Evolutionary conservation across 2,329 filamentous ascomycete species (phyloP).

Genomic region (Aspergillus cejpii): DNA sequence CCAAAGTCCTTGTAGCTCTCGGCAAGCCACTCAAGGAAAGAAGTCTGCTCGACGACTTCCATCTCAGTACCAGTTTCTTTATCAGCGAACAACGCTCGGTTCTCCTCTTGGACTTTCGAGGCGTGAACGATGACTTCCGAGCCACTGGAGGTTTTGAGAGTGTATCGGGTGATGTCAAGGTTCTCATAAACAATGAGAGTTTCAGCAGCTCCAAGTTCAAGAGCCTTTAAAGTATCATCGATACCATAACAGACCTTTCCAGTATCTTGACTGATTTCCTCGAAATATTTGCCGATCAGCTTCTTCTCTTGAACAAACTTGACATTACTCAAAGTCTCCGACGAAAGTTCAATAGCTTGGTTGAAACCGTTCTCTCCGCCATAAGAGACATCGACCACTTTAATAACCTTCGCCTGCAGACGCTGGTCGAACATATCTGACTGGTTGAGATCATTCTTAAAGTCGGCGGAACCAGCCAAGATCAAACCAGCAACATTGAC

Average conservation of each 20-base stretch:
- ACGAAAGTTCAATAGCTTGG: conserved; percentile 91
- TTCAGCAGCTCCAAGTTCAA: conserved; percentile 93
- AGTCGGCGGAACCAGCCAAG: conserved; percentile 93
- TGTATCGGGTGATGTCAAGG: conserved; percentile 86
- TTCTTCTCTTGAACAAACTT: conserved; percentile 99
- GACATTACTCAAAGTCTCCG: conserved; percentile 95
- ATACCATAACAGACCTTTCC: conserved; percentile 97
- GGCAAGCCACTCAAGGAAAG: conserved; percentile 99
- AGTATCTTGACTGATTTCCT: conserved; percentile 96
- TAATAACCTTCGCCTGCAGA: conserved; percentile 92
- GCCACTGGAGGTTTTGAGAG: conserved; percentile 71
- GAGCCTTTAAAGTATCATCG: conserved; percentile 91
- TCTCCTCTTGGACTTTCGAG: conserved; percentile 74
- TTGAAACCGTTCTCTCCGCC: conserved; percentile 99
- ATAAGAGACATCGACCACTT: conserved; percentile 97
- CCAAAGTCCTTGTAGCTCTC: conserved; percentile 98
- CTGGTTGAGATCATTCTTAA: conserved; percentile 98
- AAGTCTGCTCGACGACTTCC: conserved; percentile 79
- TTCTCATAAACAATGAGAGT: conserved; percentile 96
- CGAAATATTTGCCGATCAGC: conserved; percentile 97
- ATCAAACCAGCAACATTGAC: conserved; percentile 95
- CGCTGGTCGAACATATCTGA: conserved; percentile 96
- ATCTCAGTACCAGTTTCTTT: conserved; percentile 95
- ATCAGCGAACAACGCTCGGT: conserved; percentile 85
- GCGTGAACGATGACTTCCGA: conserved; percentile 72